Conservation (phyloP, 169 alveolate genomes). For the Miamiensis avidus region DNA sequence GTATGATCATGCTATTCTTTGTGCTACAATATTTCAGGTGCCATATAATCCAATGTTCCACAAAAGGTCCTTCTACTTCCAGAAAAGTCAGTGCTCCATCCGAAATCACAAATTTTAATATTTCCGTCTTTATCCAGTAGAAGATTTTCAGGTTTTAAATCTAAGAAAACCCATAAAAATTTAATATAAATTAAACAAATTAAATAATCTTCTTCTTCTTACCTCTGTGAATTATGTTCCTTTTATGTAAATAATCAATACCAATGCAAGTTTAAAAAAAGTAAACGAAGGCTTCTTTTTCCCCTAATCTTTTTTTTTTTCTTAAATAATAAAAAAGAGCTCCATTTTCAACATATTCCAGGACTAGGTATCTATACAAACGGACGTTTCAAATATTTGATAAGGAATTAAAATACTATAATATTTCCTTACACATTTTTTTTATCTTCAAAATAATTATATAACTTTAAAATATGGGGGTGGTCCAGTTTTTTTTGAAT, state of each 20-base stretch:
- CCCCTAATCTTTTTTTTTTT: conserved; percentile 54
- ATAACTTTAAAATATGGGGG: conserved; percentile 66
- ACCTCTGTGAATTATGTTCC: conserved; percentile 77
- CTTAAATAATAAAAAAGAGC: conserved; percentile 58
- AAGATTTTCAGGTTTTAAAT: conserved; percentile 65
- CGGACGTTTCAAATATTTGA: too few species aligned
- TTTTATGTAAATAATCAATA: conserved; percentile 62
- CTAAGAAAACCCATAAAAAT: background rate
- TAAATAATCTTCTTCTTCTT: background rate
- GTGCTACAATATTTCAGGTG: conserved; percentile 86
- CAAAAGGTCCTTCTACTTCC: conserved; percentile 76
- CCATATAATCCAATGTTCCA: conserved; percentile 90
- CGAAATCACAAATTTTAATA: conserved; percentile 76
- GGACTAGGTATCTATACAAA: conserved; percentile 44
- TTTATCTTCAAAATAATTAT: conserved; percentile 73
- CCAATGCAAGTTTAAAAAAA: conserved; percentile 65
- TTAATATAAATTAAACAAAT: background rate
- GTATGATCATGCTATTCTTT: conserved; percentile 72
- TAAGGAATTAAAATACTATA: too few species aligned
- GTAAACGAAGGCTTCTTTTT: conserved; percentile 65
- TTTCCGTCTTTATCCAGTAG: conserved; percentile 50
- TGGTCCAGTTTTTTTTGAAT: conserved; percentile 78
- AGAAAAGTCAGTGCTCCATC: conserved; percentile 50
- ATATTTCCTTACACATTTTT: conserved; percentile 41
- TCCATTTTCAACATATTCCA: conserved; percentile 73